Base-by-base conservation (phyloP, 2,329 filamentous ascomycete species). In the Rhinocladiella mackenziei region DNA sequence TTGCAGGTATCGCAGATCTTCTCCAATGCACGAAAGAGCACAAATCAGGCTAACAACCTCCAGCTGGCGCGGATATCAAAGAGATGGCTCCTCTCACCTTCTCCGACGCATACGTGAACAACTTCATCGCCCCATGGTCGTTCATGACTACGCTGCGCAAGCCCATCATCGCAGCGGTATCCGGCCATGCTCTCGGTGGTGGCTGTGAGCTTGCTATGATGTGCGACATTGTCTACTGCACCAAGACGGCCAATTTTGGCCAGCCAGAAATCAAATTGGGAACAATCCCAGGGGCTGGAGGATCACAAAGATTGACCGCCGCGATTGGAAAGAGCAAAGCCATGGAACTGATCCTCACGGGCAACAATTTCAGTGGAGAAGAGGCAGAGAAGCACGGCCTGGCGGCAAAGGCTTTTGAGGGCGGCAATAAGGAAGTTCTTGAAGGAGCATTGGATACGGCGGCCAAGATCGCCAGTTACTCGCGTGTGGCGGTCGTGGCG, bases 261-360 rank as follows among this genome's bases (percentile, higher is more conserved):
- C 92, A 97, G 70, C 92, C 92, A 1, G 92, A 98, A 73, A 88
- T 98, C 72, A 96, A 94, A 71, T 76, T 98, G 2, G 92, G 92
- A 18, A 85, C 85, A 2, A 87, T 97, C 43, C 92, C 92, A 1
- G 92, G 92, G 3, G 92, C 86, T 0, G 92, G 92, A 19, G 92
- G 92, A 5, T 89, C 83, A 52, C 92, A 98, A 74, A 76, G 92
- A 6, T 72, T 98, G 33, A 94, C 89, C 4, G 77, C 81, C 17
- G 89, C 84, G 10, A 75, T 92, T 44, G 87, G 87, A 39, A 92
- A 94, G 76, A 80, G 81, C 55, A 83, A 81, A 64, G 86, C 89
- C 10, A 95, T 95, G 89, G 89, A 95, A 65, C 72, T 95, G 42
- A 88, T 95, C 53, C 73, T 95, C 31, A 94, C 89, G 0, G 89